Conservation (phyloP, 2,329 filamentous ascomycete species). For the Pseudogymnoascus sp. region DNA sequence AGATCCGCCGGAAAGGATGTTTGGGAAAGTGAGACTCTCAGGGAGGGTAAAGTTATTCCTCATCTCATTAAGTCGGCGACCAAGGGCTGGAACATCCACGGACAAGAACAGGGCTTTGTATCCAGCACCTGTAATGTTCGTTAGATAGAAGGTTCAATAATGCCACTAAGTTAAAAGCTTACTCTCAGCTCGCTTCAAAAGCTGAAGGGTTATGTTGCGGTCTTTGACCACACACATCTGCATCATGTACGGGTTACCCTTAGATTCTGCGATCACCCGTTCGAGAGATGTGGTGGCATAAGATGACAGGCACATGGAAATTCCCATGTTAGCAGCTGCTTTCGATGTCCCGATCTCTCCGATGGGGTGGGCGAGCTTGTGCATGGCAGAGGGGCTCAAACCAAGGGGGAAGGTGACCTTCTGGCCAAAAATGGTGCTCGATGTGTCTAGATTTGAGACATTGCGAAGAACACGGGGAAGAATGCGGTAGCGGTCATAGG, state of each 20-base stretch:
- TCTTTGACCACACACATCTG: slow-evolving; percentile 9
- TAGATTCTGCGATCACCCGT: slow-evolving; percentile 1
- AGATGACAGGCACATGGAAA: slow-evolving; percentile 10
- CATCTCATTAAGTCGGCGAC: slow-evolving; percentile 43
- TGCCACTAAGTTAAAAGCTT: not conserved
- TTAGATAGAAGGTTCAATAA: not conserved
- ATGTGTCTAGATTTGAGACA: slow-evolving; percentile 9
- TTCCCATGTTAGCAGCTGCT: slow-evolving; percentile 38
- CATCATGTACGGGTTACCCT: slow-evolving; percentile 10
- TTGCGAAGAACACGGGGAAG: slow-evolving; percentile 14
- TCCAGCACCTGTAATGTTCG: slow-evolving; percentile 30
- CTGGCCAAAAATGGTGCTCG: slow-evolving; percentile 10
- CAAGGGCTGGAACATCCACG: slow-evolving; percentile 45
- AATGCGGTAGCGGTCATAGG: slow-evolving; percentile 41
- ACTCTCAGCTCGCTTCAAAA: slow-evolving; percentile 7
- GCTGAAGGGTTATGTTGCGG: slow-evolving; percentile 7
- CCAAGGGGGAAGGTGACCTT: slow-evolving; percentile 42
- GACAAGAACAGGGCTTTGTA: slow-evolving; percentile 47
- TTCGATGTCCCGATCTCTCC: slow-evolving; percentile 42
- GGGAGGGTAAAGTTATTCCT: slow-evolving; percentile 43
- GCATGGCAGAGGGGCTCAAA: slow-evolving; percentile 52
- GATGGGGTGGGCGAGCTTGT: slow-evolving; percentile 48
- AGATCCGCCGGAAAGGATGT: slow-evolving; percentile 8
- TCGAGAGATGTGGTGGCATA: slow-evolving; percentile 10
- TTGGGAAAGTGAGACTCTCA: slow-evolving; percentile 9